Conservation (phyloP, 2,329 filamentous ascomycete genomes). For the Davidsoniella eucalypti region DNA sequence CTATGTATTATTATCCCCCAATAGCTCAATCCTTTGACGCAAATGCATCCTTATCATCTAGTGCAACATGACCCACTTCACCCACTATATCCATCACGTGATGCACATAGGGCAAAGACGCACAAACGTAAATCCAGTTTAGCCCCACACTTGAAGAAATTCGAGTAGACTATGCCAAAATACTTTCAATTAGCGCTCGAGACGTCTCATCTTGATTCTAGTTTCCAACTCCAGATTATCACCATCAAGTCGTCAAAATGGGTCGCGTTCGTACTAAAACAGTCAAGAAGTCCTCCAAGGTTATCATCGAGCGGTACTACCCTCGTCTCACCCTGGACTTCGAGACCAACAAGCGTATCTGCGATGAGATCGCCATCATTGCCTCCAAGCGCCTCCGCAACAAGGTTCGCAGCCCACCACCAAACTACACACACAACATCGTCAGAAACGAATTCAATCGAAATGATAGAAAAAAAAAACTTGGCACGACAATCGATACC, state of each 20-base stretch:
- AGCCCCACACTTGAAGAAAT: neutral
- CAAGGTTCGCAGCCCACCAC: slow-evolving; percentile 48
- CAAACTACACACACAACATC: too few relatives aligned
- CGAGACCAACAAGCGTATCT: slow-evolving; percentile 99
- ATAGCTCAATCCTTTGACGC: too few relatives aligned
- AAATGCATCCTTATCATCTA: neutral
- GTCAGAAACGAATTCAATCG: neutral
- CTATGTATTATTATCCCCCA: slow-evolving; percentile 9
- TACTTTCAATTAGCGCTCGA: neutral
- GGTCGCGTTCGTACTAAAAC: slow-evolving; percentile 57
- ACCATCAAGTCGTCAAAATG: slow-evolving; percentile 42
- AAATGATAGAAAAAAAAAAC: neutral
- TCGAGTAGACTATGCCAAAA: slow-evolving; percentile 7
- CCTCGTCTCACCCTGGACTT: slow-evolving; percentile 98
- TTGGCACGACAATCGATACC: neutral
- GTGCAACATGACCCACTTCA: neutral
- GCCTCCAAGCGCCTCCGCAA: slow-evolving; percentile 97
- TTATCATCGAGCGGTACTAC: slow-evolving; percentile 98
- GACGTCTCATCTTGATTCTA: neutral
- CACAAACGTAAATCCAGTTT: slow-evolving; percentile 1
- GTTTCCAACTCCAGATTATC: slow-evolving; percentile 19
- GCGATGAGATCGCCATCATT: slow-evolving; percentile 99
- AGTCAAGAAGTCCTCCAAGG: slow-evolving; percentile 76
- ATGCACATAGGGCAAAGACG: slow-evolving; percentile 1
- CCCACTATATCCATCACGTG: neutral